Percentiles rank a stretch among this genome's conserved stretches.
phyloP scores from a whole-genome alignment of 306 rosid genomes.

The Rosa chinensis region DNA sequence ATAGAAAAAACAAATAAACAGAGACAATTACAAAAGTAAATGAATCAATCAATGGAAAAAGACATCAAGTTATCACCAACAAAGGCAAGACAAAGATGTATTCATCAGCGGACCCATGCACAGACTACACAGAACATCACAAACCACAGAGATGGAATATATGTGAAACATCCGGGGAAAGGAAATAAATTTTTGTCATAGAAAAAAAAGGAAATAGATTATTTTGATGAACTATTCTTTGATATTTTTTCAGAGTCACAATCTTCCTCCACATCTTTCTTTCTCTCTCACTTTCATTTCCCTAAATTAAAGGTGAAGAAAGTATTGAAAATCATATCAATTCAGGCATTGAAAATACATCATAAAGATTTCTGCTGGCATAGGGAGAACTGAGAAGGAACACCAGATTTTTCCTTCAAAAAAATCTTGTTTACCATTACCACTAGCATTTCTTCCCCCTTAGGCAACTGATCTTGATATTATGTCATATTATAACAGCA shows the following conservation, averaged over 20 bases:
- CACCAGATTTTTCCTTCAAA: not conserved
- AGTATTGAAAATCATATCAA: not conserved
- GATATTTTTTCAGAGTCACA: conserved; percentile 5
- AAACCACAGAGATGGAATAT: conserved; percentile 20
- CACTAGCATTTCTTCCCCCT: not conserved
- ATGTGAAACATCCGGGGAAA: not conserved
- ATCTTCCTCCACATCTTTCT: conserved; percentile 1
- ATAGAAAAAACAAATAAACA: not conserved
- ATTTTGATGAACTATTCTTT: not conserved
- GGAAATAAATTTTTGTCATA: not conserved
- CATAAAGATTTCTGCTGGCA: not conserved
- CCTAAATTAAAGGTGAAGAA: not conserved
- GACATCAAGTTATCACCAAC: not conserved
- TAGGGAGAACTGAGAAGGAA: not conserved
- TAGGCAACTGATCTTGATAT: not conserved
- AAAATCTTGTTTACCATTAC: not conserved
- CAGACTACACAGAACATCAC: not conserved
- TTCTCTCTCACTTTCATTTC: not conserved
- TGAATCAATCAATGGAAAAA: not conserved
- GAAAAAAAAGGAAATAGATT: not conserved
- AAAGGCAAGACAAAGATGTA: conserved; percentile 1
- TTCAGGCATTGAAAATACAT: not conserved
- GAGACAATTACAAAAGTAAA: not conserved
- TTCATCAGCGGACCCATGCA: not conserved
- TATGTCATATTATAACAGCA: not conserved